Percentiles rank a stretch among this genome's conserved stretches.
phyloP scores from a whole-genome alignment of 2,329 filamentous ascomycete genomes.

The Beauveria sp. region DNA sequence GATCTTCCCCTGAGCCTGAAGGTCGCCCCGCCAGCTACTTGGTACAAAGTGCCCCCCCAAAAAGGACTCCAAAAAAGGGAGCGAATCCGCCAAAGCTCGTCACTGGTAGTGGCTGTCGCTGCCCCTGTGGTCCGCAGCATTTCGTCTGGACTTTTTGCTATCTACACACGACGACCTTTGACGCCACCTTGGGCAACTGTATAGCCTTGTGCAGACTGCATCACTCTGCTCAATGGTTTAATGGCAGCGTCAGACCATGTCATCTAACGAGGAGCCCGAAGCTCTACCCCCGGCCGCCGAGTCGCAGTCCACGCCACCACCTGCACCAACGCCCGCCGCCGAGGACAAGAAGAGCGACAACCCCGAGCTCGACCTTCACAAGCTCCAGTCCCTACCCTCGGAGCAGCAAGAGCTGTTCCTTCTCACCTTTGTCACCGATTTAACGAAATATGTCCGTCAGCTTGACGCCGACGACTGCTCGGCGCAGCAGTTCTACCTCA shows the following conservation, averaged over 20 bases:
- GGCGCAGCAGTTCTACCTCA: slow-evolving; percentile 82
- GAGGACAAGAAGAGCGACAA: slow-evolving; percentile 37
- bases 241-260: slow-evolving; percentile 23
- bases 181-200: neutral
- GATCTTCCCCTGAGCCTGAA: slow-evolving; percentile 18
- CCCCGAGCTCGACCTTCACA: slow-evolving; percentile 80
- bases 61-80: neutral
- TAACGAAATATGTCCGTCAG: slow-evolving; percentile 70
- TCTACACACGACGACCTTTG: slow-evolving; percentile 5
- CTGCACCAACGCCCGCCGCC: slow-evolving; percentile 16
- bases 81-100: slow-evolving; percentile 2
- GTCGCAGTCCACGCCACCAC: slow-evolving; percentile 29
- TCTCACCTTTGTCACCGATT: slow-evolving; percentile 75
- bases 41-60: neutral
- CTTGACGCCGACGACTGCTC: slow-evolving; percentile 75
- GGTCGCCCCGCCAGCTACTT: neutral
- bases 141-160: neutral
- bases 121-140: slow-evolving; percentile 3
- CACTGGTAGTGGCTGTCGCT: slow-evolving; percentile 5
- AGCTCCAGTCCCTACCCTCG: slow-evolving; percentile 79
- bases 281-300: slow-evolving; percentile 17
- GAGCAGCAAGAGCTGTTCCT: slow-evolving; percentile 96
- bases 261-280: slow-evolving; percentile 29
- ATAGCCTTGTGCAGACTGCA: neutral
- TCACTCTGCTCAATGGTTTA: neutral